phyloP scores from a whole-genome alignment of 192 early-diverging fungal species.

The Backusella mclennaniae region DNA sequence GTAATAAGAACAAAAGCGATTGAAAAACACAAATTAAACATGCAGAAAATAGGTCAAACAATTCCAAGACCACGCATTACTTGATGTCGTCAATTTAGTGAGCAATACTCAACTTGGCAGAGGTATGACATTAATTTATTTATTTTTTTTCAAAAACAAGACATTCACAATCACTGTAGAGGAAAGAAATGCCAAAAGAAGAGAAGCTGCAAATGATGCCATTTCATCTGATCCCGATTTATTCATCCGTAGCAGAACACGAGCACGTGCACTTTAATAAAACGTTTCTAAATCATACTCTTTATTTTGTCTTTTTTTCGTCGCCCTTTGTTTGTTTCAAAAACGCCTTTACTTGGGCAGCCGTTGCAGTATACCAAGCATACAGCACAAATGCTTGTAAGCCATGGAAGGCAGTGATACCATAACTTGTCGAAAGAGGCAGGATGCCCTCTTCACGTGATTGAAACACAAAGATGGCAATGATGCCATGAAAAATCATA shows the following conservation, averaged over 20 bases:
- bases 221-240: background rate
- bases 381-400: slow-evolving; percentile 7
- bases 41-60: no score
- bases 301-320: background rate
- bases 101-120: no score
- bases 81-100: no score
- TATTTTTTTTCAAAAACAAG: background rate
- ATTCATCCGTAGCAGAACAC: background rate
- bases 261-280: background rate
- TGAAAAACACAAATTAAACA: no score
- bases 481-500: slow-evolving; percentile 10
- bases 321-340: background rate
- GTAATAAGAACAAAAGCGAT: background rate
- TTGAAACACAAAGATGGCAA: background rate
- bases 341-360: slow-evolving; percentile 9
- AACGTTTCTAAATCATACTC: no score
- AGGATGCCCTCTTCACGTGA: background rate
- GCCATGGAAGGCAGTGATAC: background rate
- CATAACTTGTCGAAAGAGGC: background rate
- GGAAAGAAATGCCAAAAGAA: background rate
- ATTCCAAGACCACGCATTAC: no score
- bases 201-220: background rate
- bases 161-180: background rate
- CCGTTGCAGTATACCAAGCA: slow-evolving; percentile 1
- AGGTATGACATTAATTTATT: no score